phyloP scores from a whole-genome alignment of 75 land plant genomes.

The Ceratopteris richardii region DNA sequence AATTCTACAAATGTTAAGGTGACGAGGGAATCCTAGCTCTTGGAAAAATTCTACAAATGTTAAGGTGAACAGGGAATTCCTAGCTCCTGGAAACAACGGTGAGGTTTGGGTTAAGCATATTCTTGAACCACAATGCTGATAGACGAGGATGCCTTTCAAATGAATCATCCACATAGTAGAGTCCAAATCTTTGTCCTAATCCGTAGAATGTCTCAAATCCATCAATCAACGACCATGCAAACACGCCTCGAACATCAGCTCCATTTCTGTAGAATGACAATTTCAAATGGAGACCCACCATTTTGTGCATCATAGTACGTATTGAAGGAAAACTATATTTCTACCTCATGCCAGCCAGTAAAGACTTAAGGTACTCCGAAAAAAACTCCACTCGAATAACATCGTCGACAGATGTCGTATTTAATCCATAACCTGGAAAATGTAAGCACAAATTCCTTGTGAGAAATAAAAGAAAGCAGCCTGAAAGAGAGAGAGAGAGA shows the following conservation, averaged over 20 bases:
- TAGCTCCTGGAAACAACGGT: background rate
- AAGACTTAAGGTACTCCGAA: background rate
- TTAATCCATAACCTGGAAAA: too few species aligned
- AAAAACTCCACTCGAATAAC: background rate
- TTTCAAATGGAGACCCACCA: conserved; percentile 2
- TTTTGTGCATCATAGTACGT: background rate
- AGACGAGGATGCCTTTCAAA: background rate
- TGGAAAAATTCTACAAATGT: too few species aligned
- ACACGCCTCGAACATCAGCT: conserved; percentile 9
- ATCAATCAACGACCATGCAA: conserved; percentile 8
- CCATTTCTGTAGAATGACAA: conserved; percentile 4
- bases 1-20: too few species aligned
- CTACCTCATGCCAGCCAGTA: too few species aligned
- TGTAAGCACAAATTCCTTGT: too few species aligned
- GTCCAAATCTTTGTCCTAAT: background rate
- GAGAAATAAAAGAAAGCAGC: too few species aligned
- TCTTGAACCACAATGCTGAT: conserved; percentile 11
- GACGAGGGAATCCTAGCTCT: too few species aligned
- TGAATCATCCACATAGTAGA: conserved; percentile 12
- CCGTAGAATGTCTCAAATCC: conserved; percentile 5
- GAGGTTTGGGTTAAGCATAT: background rate
- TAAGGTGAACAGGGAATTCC: too few species aligned
- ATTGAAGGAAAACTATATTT: background rate
- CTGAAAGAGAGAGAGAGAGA: too few species aligned
- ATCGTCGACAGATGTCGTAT: too few species aligned